A percentile compares a stretch with the other conserved stretches of the same genome.
phyloP scores from a whole-genome alignment of 129 eudicot species.

The Cynara cardunculus region DNA sequence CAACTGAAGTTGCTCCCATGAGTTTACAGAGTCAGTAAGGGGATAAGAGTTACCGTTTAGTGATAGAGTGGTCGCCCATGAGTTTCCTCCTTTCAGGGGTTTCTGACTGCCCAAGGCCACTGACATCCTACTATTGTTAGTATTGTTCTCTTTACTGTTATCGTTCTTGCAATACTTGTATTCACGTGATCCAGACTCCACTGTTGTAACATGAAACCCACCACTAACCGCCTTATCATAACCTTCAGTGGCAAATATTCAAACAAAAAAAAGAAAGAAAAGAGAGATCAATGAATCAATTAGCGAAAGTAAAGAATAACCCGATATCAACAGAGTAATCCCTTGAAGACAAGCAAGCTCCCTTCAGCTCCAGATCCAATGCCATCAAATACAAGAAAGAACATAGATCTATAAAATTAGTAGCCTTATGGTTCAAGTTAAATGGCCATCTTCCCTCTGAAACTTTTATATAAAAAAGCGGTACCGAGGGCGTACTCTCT shows the following conservation, averaged over 20 bases:
- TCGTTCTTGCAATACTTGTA: constrained; percentile 37
- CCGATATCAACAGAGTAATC: not conserved
- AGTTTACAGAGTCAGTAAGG: constrained; percentile 38
- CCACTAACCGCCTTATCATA: constrained; percentile 74
- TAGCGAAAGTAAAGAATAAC: constrained; percentile 7
- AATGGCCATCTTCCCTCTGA: not conserved
- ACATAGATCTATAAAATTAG: constrained; percentile 31
- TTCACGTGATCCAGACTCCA: constrained; percentile 40
- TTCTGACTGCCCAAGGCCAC: constrained; percentile 39
- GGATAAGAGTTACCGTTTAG: constrained; percentile 50
- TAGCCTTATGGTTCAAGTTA: not conserved
- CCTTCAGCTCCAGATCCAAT: constrained; percentile 15
- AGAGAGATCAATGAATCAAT: constrained; percentile 10
- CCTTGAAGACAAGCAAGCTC: not conserved
- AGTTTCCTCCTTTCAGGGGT: constrained; percentile 50
- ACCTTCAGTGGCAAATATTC: constrained; percentile 48
- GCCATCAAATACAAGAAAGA: constrained; percentile 4
- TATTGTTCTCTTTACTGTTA: constrained; percentile 37
- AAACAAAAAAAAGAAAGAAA: not conserved
- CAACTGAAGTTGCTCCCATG: constrained; percentile 41
- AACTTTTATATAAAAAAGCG: not conserved
- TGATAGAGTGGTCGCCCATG: constrained; percentile 45
- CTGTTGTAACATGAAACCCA: constrained; percentile 49
- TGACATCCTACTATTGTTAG: constrained; percentile 12
- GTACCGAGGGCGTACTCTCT: not conserved